Evolutionary conservation across 2,329 filamentous ascomycete genomes (phyloP), one percentile per base, ranked within the genome.

Genomic region (Tolypocladium guangdongense): DNA sequence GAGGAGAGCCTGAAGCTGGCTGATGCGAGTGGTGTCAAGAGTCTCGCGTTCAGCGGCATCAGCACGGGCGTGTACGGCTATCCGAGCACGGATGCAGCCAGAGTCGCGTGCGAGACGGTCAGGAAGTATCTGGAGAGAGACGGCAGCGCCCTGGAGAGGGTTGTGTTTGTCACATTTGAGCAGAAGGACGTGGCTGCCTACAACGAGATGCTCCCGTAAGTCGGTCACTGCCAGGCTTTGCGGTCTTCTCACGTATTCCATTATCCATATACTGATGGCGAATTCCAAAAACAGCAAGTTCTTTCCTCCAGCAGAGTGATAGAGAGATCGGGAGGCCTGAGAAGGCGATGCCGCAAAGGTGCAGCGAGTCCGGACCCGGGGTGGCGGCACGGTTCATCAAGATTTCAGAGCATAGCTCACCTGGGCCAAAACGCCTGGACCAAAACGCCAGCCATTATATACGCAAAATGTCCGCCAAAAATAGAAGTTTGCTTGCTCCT

Each of bases 21-120:
- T 0, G 83, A 82, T 0, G 68, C 82, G 51, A 77, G 85, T 52
- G 77, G 75, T 1, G 79, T 88, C 62, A 80, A 77, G 64, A 88
- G 80, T 47, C 77, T 97, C 53, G 93, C 89, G 0, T 96, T 99
- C 62, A 83, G 85, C 41, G 86, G 83, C 22, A 78, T 97, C 55
- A 95, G 90, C 64, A 96, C 92, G 1, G 93, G 92, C 0, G 68
- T 96, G 1, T 97, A 96, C 65, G 89, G 89, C 1, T 97, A 95
- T 65, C 92, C 92, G 0, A 87, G 82, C 60, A 58, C 65, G 1
- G 78, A 84, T 41, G 93, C 92, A 1, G 89, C 90, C 0, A 67
- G 75, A n/a, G 77, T 86, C 11, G 93, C 90, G 1, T 77, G 87
- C 51, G 73, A 78, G 35, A 69, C 79, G 1, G 78, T 84, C 11